Evolutionary conservation across 352 stramenopile species (phyloP).

Genomic region (Phytophthora idaei): DNA sequence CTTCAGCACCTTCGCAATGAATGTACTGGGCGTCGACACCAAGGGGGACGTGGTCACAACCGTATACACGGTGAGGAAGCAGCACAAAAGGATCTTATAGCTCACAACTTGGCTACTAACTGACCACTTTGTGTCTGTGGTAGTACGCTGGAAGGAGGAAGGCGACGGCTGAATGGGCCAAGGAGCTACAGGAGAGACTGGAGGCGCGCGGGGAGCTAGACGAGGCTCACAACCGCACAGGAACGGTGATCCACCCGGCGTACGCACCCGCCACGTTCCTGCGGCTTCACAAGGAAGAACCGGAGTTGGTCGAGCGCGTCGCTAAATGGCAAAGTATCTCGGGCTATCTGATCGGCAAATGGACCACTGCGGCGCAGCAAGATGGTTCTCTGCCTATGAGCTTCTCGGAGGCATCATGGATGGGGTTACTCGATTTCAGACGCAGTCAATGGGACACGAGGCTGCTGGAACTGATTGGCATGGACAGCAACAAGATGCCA

Average conservation of each 20-base stretch:
- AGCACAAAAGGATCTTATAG: neutral
- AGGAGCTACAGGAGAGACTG: constrained; percentile 55
- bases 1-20: constrained; percentile 95
- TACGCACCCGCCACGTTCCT: constrained; percentile 92
- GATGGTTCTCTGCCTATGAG: constrained; percentile 79
- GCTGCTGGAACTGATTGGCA: constrained; percentile 76
- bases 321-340: constrained; percentile 91
- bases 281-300: constrained; percentile 74
- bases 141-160: constrained; percentile 69
- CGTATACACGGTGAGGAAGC: constrained; percentile 69
- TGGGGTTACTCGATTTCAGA: constrained; percentile 92
- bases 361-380: constrained; percentile 54
- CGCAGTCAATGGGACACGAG: constrained; percentile 83
- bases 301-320: constrained; percentile 50
- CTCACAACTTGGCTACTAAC: neutral
- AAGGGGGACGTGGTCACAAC: constrained; percentile 70
- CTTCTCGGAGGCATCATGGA: constrained; percentile 95
- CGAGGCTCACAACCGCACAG: constrained; percentile 74
- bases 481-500: constrained; percentile 77
- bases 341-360: constrained; percentile 88
- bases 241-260: constrained; percentile 84
- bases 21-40: constrained; percentile 88
- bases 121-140: constrained; percentile 11
- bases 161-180: constrained; percentile 53
- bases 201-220: constrained; percentile 41